phyloP scores from a whole-genome alignment of 768 basidiomycete species.

The Pleurotus eryngii region DNA sequence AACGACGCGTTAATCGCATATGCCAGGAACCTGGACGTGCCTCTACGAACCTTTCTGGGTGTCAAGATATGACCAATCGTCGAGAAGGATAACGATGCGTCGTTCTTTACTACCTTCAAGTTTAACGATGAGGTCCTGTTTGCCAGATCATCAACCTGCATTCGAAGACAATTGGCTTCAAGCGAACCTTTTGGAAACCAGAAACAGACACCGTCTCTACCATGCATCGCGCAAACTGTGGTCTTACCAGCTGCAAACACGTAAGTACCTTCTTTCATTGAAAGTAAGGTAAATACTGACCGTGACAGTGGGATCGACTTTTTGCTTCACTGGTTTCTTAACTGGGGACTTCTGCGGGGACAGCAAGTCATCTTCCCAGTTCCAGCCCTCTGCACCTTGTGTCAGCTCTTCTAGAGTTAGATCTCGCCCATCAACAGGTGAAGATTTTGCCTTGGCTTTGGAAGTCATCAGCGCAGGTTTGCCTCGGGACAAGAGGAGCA shows the following conservation, averaged over 20 bases:
- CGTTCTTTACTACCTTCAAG: conserved; percentile 33
- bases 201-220: conserved; percentile 44
- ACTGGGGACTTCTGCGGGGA: conserved; percentile 46
- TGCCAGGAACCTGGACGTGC: too few species aligned
- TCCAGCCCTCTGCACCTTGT: conserved; percentile 70
- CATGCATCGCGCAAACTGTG: conserved; percentile 50
- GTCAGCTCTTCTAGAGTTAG: conserved; percentile 47
- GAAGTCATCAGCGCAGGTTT: conserved; percentile 10
- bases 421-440: conserved; percentile 25
- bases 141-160: not conserved
- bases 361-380: conserved; percentile 52
- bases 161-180: not conserved
- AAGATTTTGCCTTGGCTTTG: conserved; percentile 9
- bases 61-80: conserved; percentile 75
- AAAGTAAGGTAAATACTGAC: not conserved
- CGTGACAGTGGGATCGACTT: not conserved
- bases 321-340: conserved; percentile 15
- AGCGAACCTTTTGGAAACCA: conserved; percentile 41
- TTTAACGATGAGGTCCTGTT: conserved; percentile 50
- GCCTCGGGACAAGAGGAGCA: conserved; percentile 31
- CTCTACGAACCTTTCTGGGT: conserved; percentile 48
- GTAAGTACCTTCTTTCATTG: not conserved
- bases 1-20: not conserved
- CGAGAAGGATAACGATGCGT: conserved; percentile 57
- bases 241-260: conserved; percentile 18